phyloP scores from a whole-genome alignment of 176 grass and related monocot species.

The Coix lacrymajobi region DNA sequence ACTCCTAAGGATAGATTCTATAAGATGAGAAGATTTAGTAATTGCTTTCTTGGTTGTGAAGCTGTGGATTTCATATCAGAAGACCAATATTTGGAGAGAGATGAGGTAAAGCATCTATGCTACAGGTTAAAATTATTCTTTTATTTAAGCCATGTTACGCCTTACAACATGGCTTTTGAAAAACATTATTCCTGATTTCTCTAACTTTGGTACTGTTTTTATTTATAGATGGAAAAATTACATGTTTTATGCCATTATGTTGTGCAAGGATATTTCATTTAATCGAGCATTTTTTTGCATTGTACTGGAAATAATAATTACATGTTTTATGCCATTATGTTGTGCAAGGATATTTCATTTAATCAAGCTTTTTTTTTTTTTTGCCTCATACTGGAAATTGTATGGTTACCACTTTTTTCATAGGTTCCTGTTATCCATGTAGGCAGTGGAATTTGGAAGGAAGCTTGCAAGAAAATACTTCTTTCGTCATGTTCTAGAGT shows the following conservation, averaged over 20 bases:
- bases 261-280: conserved; percentile 3
- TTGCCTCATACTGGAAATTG: not conserved
- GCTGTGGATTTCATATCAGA: conserved; percentile 93
- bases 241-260: conserved; percentile 3
- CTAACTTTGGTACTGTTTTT: not conserved
- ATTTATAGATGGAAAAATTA: not conserved
- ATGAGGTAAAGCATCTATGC: conserved; percentile 51
- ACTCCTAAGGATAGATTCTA: conserved; percentile 85
- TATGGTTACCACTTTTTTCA: not conserved
- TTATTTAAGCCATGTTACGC: not conserved
- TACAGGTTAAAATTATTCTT: not conserved
- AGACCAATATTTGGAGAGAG: conserved; percentile 89
- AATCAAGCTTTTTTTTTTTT: not conserved
- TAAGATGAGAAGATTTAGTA: conserved; percentile 96
- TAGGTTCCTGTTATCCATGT: conserved; percentile 9
- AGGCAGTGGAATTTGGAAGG: conserved; percentile 92
- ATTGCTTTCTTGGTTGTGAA: conserved; percentile 89
- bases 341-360: conserved; percentile 3
- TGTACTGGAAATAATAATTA: not conserved
- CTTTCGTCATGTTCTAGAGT: conserved; percentile 79
- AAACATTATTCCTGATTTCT: not conserved
- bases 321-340: conserved; percentile 3
- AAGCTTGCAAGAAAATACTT: conserved; percentile 84
- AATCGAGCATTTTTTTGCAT: not conserved
- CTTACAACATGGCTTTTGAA: conserved; percentile 3